Conservation (phyloP, 768 basidiomycete genomes). For the Trametes cinnabarina region DNA sequence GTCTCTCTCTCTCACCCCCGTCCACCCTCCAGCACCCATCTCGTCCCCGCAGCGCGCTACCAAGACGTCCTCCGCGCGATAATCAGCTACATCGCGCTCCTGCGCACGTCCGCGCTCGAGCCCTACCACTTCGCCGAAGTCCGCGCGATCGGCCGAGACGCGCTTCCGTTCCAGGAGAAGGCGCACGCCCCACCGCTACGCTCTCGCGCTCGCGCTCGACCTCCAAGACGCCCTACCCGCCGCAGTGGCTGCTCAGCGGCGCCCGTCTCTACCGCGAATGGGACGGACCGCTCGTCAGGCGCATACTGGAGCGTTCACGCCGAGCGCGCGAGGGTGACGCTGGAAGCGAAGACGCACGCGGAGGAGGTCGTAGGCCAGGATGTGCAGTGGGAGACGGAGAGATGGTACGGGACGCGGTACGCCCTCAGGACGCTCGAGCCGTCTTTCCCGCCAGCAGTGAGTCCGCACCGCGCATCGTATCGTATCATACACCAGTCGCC, state of each 20-base stretch:
- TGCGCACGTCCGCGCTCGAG: conserved; percentile 24
- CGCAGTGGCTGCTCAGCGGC: conserved; percentile 19
- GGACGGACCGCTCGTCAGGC: conserved; percentile 22
- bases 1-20: conserved; percentile 14
- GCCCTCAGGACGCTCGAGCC: conserved; percentile 31
- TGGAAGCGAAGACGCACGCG: conserved; percentile 38
- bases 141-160: conserved; percentile 40
- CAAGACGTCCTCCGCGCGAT: conserved; percentile 40
- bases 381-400: conserved; percentile 37
- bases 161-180: conserved; percentile 50
- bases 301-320: conserved; percentile 25
- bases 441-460: conserved; percentile 35
- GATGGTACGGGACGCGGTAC: conserved; percentile 54
- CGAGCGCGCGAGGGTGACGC: conserved; percentile 38
- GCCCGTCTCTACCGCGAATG: conserved; percentile 16
- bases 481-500: not conserved
- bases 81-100: conserved; percentile 40
- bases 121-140: conserved; percentile 43
- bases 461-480: not conserved
- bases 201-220: conserved; percentile 34
- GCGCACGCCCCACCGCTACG: conserved; percentile 42
- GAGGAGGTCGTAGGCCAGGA: conserved; percentile 25
- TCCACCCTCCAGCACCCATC: not conserved
- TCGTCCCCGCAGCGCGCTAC: conserved; percentile 35
- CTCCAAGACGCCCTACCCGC: conserved; percentile 22